Base-by-base conservation (phyloP, 2,329 filamentous ascomycete genomes). In the Epichloe hybrida region DNA sequence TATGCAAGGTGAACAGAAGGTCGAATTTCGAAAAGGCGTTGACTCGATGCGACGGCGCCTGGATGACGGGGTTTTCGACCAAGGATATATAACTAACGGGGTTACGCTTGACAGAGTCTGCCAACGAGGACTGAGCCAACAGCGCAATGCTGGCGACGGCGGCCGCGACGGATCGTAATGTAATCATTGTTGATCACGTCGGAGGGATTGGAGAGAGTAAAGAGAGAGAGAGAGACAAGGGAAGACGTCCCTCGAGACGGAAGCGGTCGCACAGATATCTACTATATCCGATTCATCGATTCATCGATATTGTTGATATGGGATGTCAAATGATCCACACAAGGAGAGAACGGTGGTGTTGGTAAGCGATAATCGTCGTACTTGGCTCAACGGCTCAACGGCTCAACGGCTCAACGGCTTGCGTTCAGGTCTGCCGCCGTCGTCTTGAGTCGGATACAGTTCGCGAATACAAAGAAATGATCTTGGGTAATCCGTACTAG, bases 11-110 rank as follows among this genome's bases (percentile, higher is more conserved):
- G 65, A 98, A 96, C 34, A 80, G 83, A 54, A 98, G 72, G 60
- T 95, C 87, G 66, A 98, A 98, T 21, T 80, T 72, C 13, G 89
- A 91, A 51, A 86, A 73, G 46, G 89, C 83, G 62, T 93, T 83
- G 45, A 95, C 80, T 53, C 84, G 81, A 64, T 88, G 81, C 44
- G 84, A 86, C 15, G 84, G 82, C 0, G 89, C 88, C 61, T 88
- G 80, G 56, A 98, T 84, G 53, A 80, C 75, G 35, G 86, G 77
- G 62, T 89, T 79, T 54, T 90, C 82, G 56, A 96, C 70, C 45
- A 81, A 73, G 12, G 83, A 82, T 47, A 96, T 72, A 62, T 84
- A 81, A 58, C 76, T 80, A 55, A 98, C 74, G 35, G 89, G 88
- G 61, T 87, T 87, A 58, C 91, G 79, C 55, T 81, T 77, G 47